These are phyloP conservation scores for Boechera retrofracta DNA, from an alignment of 345 rosid species.

Conservation along the genomic window DNA sequence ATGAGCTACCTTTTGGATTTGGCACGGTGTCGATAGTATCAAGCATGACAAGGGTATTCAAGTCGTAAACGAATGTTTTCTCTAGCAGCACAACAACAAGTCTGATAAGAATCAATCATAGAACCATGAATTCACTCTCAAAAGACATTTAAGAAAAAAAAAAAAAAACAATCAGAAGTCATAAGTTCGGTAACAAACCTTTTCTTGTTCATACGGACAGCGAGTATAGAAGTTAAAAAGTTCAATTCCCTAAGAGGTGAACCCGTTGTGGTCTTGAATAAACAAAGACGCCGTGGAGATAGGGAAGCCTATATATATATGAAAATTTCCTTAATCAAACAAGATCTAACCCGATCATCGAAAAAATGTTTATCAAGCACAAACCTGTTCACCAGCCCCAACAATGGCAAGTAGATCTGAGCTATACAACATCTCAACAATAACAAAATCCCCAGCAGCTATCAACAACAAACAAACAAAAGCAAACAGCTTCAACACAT, in stretches of 20 bases:
- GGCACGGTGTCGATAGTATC: constrained; percentile 80
- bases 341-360: neutral
- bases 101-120: constrained; percentile 54
- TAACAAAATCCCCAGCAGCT: constrained; percentile 77
- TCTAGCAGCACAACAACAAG: constrained; percentile 86
- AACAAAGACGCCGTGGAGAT: constrained; percentile 82
- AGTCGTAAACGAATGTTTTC: constrained; percentile 76
- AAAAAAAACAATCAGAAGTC: neutral
- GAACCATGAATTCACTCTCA: constrained; percentile 22
- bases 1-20: constrained; percentile 69
- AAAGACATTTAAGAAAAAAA: neutral
- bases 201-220: constrained; percentile 77
- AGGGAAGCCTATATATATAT: constrained; percentile 60
- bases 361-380: neutral
- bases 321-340: constrained; percentile 34
- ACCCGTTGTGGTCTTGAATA: constrained; percentile 73
- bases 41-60: constrained; percentile 69
- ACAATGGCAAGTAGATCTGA: constrained; percentile 93
- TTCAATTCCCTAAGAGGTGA: constrained; percentile 72
- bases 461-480: constrained; percentile 30
- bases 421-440: constrained; percentile 91
- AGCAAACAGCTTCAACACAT: constrained; percentile 32
- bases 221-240: constrained; percentile 82
- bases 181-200: constrained; percentile 47
- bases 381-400: constrained; percentile 98